Percentiles rank a stretch among this genome's conserved stretches.
These are phyloP conservation scores for Lodderomyces metapsilosis DNA, from an alignment of 1,139 yeast genomes.

Conservation along the genomic window DNA sequence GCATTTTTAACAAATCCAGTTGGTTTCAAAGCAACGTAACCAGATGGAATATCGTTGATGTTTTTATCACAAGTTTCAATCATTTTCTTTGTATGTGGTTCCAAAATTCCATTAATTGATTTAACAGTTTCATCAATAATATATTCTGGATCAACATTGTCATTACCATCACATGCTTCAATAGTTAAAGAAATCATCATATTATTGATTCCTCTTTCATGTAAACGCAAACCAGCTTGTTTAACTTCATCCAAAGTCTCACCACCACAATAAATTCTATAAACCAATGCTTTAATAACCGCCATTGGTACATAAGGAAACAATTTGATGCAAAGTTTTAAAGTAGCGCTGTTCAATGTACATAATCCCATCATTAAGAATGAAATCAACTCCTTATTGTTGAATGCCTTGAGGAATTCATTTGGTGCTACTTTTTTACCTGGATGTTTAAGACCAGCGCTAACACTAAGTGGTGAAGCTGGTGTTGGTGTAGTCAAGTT, in stretches of 20 bases:
- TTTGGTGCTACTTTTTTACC: slow-evolving; percentile 8
- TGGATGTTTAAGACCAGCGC: not conserved
- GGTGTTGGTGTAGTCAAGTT: slow-evolving; percentile 2
- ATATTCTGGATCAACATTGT: slow-evolving; percentile 57
- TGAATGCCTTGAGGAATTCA: slow-evolving; percentile 37
- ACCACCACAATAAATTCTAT: slow-evolving; percentile 90
- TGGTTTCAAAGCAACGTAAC: slow-evolving; percentile 89
- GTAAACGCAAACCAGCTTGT: slow-evolving; percentile 64
- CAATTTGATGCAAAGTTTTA: slow-evolving; percentile 59
- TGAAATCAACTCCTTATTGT: slow-evolving; percentile 50
- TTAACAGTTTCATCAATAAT: slow-evolving; percentile 65
- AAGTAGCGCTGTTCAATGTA: slow-evolving; percentile 60
- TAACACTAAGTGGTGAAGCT: not conserved
- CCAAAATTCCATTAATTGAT: slow-evolving; percentile 68
- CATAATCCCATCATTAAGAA: slow-evolving; percentile 66
- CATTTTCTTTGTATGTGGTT: slow-evolving; percentile 63
- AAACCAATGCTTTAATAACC: slow-evolving; percentile 69
- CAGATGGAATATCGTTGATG: slow-evolving; percentile 70
- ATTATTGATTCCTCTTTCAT: slow-evolving; percentile 76
- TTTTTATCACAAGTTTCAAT: slow-evolving; percentile 39
- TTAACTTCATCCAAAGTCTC: slow-evolving; percentile 70
- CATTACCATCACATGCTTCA: slow-evolving; percentile 84
- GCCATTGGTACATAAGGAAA: slow-evolving; percentile 77
- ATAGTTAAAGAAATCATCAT: slow-evolving; percentile 94
- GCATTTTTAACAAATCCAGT: slow-evolving; percentile 85